Percentiles rank a stretch among this genome's conserved stretches.
Conservation (phyloP, 495 filamentous ascomycete genomes). For the Letharia lupina region DNA sequence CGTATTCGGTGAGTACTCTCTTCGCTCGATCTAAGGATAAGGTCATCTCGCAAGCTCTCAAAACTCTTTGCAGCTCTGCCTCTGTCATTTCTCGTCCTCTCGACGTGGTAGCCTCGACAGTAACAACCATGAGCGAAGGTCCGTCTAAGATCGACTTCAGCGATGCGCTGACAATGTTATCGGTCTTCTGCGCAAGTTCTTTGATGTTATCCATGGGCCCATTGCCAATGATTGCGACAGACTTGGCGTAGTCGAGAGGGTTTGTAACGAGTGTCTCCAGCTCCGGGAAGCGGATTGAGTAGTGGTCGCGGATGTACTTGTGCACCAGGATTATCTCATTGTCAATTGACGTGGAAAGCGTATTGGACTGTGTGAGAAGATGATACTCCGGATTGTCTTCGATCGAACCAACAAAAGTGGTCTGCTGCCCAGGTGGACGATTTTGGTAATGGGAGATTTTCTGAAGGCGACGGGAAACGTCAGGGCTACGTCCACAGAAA, state of each 20-base stretch:
- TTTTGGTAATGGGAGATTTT: conserved; percentile 69
- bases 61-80: conserved; percentile 63
- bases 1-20: conserved; percentile 80
- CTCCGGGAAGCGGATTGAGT: conserved; percentile 88
- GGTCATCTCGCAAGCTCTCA: conserved; percentile 78
- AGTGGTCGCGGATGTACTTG: conserved; percentile 92
- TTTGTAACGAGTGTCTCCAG: conserved; percentile 90
- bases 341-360: conserved; percentile 78
- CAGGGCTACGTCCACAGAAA: conserved; percentile 43
- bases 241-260: conserved; percentile 91
- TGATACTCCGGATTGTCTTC: conserved; percentile 85
- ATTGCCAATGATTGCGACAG: conserved; percentile 87
- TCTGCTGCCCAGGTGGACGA: conserved; percentile 54
- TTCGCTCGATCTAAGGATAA: conserved; percentile 81
- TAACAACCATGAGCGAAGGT: conserved; percentile 87
- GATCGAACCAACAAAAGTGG: conserved; percentile 58
- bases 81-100: conserved; percentile 68
- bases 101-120: conserved; percentile 88
- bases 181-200: conserved; percentile 52
- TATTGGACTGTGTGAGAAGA: conserved; percentile 73
- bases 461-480: conserved; percentile 48
- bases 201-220: conserved; percentile 88
- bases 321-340: conserved; percentile 88
- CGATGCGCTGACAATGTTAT: conserved; percentile 67
- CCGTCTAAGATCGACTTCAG: conserved; percentile 76